Evolutionary conservation across 2,329 filamentous ascomycete genomes (phyloP), one percentile per base, ranked within the genome.

Genomic region (Pestalotiopsis fici): DNA sequence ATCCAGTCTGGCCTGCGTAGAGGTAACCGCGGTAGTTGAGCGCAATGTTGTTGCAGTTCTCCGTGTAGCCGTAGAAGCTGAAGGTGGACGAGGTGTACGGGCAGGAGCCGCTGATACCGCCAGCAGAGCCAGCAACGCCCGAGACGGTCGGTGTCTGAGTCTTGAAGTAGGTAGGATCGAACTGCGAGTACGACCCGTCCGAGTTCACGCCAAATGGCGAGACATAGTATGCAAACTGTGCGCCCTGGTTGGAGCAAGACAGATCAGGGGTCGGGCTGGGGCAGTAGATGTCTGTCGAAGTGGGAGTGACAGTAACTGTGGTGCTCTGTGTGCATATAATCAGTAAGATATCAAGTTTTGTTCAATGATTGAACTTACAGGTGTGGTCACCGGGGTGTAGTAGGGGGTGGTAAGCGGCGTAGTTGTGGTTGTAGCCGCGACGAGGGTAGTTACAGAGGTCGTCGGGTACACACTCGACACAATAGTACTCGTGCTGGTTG

Each of bases 401-500:
- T 23, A 63, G 15, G 59, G 59, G 3, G 60, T 63, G n/a, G 13
- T n/a, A 12, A 63, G 60, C 0, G 35, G 35, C 4, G 35, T 63
- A 2, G 21, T 28, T 25, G 60, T 63, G 3, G 60, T 35, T 1
- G 60, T 63, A 3, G 35, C 60, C n/a, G 39, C 60, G 21, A 63
- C 60, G 3, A 25, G n/a, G 4, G 60, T 25, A 21, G 60, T 63
- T 12, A 47, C 31, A 47, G 23, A 15, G 18, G 60, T 63, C 3
- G 60, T 63, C 25, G 60, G 60, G 60, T 63, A 63, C 21, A 63
- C 60, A 23, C 37, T 63, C 3, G 60, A 63, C n/a, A 63, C 37
- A 37, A 63, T 50, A 5, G 60, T 63, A 35, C 60, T 63, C 25
- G 60, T 63, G 27, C 60, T 63, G 37, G 60, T 63, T 12, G 60